Base-by-base conservation (phyloP, 495 filamentous ascomycete genomes). In the Annulohypoxylon maeteangense region DNA sequence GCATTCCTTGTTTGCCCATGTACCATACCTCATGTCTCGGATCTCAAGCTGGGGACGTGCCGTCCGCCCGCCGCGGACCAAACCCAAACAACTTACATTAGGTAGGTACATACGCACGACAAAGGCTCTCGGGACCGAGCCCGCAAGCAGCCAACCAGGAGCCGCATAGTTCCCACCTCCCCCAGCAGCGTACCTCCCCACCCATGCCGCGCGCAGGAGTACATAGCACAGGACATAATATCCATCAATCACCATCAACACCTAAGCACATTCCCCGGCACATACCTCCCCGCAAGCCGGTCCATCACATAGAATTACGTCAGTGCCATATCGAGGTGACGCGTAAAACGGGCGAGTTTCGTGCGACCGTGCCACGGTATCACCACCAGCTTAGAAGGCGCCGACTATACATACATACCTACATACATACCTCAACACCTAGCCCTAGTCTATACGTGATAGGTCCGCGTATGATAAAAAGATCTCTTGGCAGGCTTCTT, bases 11-110 rank as follows among this genome's bases (percentile, higher is more conserved):
- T 29, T 25, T 32, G 22, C 48, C 34, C 23, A 32, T 16, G 22
- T 25, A 25, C 61, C 16, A 12, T n/a, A 12, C 20, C 31, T 5
- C 45, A 23, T 54, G 61, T 65, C 62, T 66, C 63, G 63, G 63
- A 54, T 54, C 50, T 54, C 10, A 34, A 29, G n/a, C 50, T 54
- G 50, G 50, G 50, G 50, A 53, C 29, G n/a, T 20, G 6, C 50
- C 50, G 50, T n/a, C 20, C 44, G 6, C 7, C 44, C 20, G 16
- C 5, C 18, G 4, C 27, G 20, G 16, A 22, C 22, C 45, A 47
- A 22, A 47, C 7, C 27, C 27, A 29, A 29, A 29, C 27, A 3
- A 29, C n/a, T n/a, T n/a, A n/a, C n/a, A n/a, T n/a, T n/a, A n/a
- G n/a, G n/a, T n/a, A n/a, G n/a, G 8, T 36, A 36, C 32, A 7